phyloP scores from a whole-genome alignment of 192 early-diverging fungal genomes.

The Diversispora eburnea region DNA sequence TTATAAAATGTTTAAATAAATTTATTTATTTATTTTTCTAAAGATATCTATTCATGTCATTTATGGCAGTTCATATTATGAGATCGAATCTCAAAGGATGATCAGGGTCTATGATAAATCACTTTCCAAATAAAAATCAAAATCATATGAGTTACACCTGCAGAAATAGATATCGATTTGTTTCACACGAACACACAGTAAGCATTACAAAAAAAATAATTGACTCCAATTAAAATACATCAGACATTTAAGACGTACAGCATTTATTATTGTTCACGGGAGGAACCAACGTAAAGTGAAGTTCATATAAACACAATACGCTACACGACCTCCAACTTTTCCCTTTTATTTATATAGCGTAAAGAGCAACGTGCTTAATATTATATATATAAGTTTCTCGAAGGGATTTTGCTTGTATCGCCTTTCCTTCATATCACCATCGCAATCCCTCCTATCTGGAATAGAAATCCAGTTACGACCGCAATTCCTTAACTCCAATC shows the following conservation, averaged over 20 bases:
- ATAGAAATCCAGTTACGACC: slow-evolving; percentile 1
- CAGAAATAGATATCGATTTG: neutral
- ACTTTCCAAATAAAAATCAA: neutral
- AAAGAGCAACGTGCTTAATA: slow-evolving; percentile 1
- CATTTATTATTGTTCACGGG: too few relatives aligned
- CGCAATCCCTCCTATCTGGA: neutral
- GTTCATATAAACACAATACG: neutral
- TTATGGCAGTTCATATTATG: too few relatives aligned
- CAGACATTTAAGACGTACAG: too few relatives aligned
- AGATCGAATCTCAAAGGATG: too few relatives aligned
- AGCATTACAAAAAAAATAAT: too few relatives aligned
- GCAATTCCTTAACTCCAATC: neutral
- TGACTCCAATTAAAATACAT: too few relatives aligned
- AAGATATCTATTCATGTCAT: too few relatives aligned
- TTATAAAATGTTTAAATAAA: too few relatives aligned
- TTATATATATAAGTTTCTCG: neutral
- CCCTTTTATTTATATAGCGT: neutral
- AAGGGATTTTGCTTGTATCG: slow-evolving; percentile 11
- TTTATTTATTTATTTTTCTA: too few relatives aligned
- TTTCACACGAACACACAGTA: too few relatives aligned
- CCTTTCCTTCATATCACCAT: slow-evolving; percentile 11
- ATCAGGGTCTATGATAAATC: too few relatives aligned
- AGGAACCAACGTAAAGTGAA: too few relatives aligned
- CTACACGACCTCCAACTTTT: neutral
- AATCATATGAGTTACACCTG: neutral